A percentile compares a stretch with the other conserved stretches of the same genome.
Conservation (phyloP, 169 alveolate species). For the Eimeria praecox region DNA sequence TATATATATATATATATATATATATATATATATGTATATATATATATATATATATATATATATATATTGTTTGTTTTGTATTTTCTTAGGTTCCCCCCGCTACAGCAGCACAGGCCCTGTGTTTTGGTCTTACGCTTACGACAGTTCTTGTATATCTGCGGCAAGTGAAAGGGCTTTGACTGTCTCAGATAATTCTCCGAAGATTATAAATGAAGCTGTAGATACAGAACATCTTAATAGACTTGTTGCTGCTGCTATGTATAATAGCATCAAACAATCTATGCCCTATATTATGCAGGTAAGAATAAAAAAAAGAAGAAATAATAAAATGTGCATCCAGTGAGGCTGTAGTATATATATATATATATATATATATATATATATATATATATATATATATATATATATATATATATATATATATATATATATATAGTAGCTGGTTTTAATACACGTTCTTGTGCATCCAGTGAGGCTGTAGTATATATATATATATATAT, state of each 20-base stretch:
- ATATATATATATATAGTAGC: too few relatives aligned
- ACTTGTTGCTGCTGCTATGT: conserved; percentile 30
- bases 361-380: neutral
- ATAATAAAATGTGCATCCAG: neutral
- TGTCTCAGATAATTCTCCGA: neutral
- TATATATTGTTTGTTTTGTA: too few relatives aligned
- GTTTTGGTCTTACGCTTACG: conserved; percentile 11
- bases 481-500: too few relatives aligned
- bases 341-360: neutral
- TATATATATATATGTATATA: too few relatives aligned
- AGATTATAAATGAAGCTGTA: neutral
- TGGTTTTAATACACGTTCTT: too few relatives aligned
- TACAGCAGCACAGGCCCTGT: conserved; percentile 57
- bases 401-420: too few relatives aligned
- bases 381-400: too few relatives aligned
- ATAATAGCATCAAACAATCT: conserved; percentile 1
- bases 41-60: too few relatives aligned
- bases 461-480: too few relatives aligned
- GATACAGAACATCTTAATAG: conserved; percentile 9
- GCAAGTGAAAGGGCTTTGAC: neutral
- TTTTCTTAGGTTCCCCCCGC: neutral
- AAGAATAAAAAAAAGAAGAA: neutral
- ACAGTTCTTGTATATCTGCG: neutral
- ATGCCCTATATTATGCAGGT: conserved; percentile 22
- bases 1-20: too few relatives aligned